A percentile compares a stretch with the other conserved stretches of the same genome.
Conservation (phyloP, 225 moss, liverwort and hornwort species). For the Climacium dendroides region DNA sequence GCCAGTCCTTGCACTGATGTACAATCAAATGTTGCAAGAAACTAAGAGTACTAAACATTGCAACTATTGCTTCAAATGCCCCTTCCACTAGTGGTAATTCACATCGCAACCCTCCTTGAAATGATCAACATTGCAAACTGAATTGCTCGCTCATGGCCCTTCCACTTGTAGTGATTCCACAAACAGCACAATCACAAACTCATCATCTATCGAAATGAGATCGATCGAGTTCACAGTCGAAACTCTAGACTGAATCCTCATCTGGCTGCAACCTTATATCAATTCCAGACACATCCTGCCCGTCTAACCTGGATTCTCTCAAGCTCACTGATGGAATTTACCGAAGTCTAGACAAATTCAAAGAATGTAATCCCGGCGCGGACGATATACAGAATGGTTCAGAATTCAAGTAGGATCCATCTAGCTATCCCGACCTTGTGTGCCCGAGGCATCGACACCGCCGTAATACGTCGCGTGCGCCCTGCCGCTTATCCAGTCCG, state of each 20-base stretch:
- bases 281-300: not conserved
- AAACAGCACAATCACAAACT: not conserved
- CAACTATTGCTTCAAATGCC: not conserved
- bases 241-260: not conserved
- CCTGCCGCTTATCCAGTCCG: not conserved
- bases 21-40: not conserved
- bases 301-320: no score
- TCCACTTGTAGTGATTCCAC: not conserved
- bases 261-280: not conserved
- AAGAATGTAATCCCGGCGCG: not conserved
- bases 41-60: no score
- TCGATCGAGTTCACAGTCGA: not conserved
- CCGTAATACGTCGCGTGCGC: slow-evolving; percentile 50
- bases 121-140: not conserved
- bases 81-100: not conserved
- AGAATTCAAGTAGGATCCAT: not conserved
- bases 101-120: not conserved
- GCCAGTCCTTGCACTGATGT: not conserved
- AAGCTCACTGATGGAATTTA: not conserved
- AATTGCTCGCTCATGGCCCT: no score
- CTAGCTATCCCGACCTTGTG: slow-evolving; percentile 7
- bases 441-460: slow-evolving; percentile 43
- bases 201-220: not conserved
- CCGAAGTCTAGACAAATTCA: not conserved
- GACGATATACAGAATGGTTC: not conserved